Evolutionary conservation across 2,329 filamentous ascomycete genomes (phyloP).

Genomic region (Monosporascus sp.): DNA sequence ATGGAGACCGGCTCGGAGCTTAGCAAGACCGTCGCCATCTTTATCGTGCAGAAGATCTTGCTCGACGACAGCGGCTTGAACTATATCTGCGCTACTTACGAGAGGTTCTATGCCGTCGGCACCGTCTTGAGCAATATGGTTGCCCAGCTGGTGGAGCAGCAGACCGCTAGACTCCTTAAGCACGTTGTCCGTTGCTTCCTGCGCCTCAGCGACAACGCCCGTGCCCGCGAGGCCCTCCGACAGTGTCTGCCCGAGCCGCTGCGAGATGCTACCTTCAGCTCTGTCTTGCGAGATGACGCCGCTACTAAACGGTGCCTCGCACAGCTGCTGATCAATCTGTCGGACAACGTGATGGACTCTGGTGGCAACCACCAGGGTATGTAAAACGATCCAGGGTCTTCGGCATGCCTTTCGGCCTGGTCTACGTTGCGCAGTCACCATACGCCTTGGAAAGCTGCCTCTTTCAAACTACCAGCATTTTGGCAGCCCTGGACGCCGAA

Average conservation of each 20-base stretch:
- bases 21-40: constrained; percentile 98
- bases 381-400: constrained; percentile 5
- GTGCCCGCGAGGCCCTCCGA: constrained; percentile 86
- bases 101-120: constrained; percentile 95
- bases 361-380: constrained; percentile 20
- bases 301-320: constrained; percentile 96
- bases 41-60: constrained; percentile 98
- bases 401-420: not conserved
- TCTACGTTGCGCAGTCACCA: not conserved
- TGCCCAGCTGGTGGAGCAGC: constrained; percentile 91
- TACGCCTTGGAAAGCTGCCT: too few relatives aligned
- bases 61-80: constrained; percentile 94
- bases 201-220: constrained; percentile 89
- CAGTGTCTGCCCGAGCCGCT: constrained; percentile 98
- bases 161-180: constrained; percentile 92
- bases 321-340: constrained; percentile 94
- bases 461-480: too few relatives aligned
- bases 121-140: constrained; percentile 99
- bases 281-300: constrained; percentile 91
- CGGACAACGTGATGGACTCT: constrained; percentile 68
- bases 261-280: constrained; percentile 95
- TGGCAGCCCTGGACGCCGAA: not conserved
- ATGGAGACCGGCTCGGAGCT: constrained; percentile 99
- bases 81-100: constrained; percentile 98
- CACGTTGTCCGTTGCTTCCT: constrained; percentile 97